These are phyloP conservation scores for Solanum corneliomulleri DNA, from an alignment of 257 asterid genomes.

Conservation along the genomic window DNA sequence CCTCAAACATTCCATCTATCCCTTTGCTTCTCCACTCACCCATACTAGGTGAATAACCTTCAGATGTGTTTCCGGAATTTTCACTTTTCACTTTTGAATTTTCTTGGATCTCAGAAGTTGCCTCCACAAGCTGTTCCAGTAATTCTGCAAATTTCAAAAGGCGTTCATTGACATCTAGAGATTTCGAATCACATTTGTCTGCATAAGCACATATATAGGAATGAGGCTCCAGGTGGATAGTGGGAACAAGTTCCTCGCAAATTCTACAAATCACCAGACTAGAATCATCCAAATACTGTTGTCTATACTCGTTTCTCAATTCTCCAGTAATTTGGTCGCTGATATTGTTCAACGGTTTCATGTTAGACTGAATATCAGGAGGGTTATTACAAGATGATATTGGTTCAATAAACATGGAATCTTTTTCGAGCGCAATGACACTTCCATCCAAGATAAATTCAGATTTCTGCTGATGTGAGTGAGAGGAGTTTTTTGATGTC, in stretches of 20 bases:
- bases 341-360: slow-evolving; percentile 18
- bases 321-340: slow-evolving; percentile 19
- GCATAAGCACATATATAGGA: slow-evolving; percentile 93
- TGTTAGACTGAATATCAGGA: slow-evolving; percentile 2
- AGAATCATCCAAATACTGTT: slow-evolving; percentile 41
- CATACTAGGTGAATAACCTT: slow-evolving; percentile 56
- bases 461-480: slow-evolving; percentile 19
- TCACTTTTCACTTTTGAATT: slow-evolving; percentile 27
- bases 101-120: slow-evolving; percentile 48
- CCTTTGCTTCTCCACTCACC: slow-evolving; percentile 73
- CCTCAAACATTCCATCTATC: slow-evolving; percentile 89
- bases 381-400: slow-evolving; percentile 12
- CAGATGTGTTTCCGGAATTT: slow-evolving; percentile 36
- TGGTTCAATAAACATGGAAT: slow-evolving; percentile 16
- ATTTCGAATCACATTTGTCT: slow-evolving; percentile 67
- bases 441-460: slow-evolving; percentile 26
- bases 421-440: slow-evolving; percentile 13
- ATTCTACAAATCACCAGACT: slow-evolving; percentile 78
- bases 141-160: slow-evolving; percentile 73
- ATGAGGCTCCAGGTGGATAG: slow-evolving; percentile 80
- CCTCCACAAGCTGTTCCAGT: slow-evolving; percentile 76
- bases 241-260: slow-evolving; percentile 84
- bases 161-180: slow-evolving; percentile 67
- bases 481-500: slow-evolving; percentile 14
- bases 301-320: slow-evolving; percentile 31